phyloP scores from a whole-genome alignment of 23 red algal genomes.

The Cyanidiococcus yangmingshanensis region DNA sequence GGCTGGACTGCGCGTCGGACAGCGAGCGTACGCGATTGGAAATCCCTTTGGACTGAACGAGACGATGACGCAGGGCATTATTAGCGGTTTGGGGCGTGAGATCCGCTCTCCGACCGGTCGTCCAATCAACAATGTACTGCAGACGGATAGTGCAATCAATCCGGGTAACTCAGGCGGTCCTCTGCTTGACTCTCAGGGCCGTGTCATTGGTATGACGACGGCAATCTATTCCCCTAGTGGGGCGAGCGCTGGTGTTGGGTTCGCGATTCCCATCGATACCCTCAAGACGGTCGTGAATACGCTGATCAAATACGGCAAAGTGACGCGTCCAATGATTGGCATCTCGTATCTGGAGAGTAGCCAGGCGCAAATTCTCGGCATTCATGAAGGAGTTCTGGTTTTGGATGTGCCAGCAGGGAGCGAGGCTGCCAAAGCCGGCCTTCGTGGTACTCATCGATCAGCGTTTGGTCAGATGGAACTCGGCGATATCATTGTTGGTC shows the following conservation, averaged over 20 bases:
- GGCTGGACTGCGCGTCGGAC: conserved; percentile 52
- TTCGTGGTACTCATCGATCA: conserved; percentile 48
- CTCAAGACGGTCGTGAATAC: conserved; percentile 67
- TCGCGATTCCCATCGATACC: conserved; percentile 95
- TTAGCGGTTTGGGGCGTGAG: conserved; percentile 83
- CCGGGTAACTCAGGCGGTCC: conserved; percentile 94
- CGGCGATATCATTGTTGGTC: conserved; percentile 77
- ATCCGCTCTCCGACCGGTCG: conserved; percentile 85
- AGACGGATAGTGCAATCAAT: conserved; percentile 92
- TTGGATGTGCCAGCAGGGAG: conserved; percentile 62
- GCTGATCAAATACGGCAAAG: conserved; percentile 80
- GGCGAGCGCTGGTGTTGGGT: conserved; percentile 78
- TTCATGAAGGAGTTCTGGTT: conserved; percentile 79
- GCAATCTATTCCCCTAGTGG: conserved; percentile 76
- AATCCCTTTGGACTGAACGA: conserved; percentile 99
- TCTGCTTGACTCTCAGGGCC: conserved; percentile 64
- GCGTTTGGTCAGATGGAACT: conserved; percentile 57
- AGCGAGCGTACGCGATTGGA: conserved; percentile 90
- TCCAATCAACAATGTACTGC: conserved; percentile 91
- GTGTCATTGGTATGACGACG: conserved; percentile 96
- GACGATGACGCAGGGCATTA: conserved; percentile 76
- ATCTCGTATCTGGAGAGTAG: conserved; percentile 91
- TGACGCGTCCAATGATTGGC: conserved; percentile 83
- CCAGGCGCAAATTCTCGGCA: conserved; percentile 67
- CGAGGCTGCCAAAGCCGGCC: conserved; percentile 70